Evolutionary conservation across 2,329 filamentous ascomycete genomes (phyloP).

Genomic region (Calycina herbarum): DNA sequence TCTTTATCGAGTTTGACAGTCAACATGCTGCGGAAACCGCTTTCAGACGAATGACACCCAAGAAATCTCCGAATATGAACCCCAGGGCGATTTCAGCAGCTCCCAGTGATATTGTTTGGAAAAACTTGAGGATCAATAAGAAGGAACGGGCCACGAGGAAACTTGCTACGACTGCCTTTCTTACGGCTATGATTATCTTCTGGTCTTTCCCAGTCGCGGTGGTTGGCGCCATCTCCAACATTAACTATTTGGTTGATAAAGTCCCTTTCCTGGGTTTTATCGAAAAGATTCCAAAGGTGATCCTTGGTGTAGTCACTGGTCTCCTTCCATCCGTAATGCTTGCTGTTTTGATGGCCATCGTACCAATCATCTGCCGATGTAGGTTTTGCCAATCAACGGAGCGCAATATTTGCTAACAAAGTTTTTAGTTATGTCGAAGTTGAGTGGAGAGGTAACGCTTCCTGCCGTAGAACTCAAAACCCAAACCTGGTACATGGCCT

Average conservation of each 20-base stretch:
- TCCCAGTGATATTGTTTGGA: conserved; percentile 85
- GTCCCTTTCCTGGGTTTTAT: conserved; percentile 75
- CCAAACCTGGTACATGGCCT: conserved; percentile 87
- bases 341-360: conserved; percentile 78
- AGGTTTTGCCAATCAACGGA: conserved; percentile 38
- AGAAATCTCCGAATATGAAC: conserved; percentile 76
- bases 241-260: conserved; percentile 62
- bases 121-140: conserved; percentile 78
- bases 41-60: conserved; percentile 80
- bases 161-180: conserved; percentile 65
- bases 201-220: conserved; percentile 75
- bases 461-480: conserved; percentile 82
- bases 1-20: conserved; percentile 85
- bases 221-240: conserved; percentile 83
- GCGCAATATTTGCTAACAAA: conserved; percentile 17
- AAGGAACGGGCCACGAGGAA: conserved; percentile 75
- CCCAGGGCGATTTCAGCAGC: conserved; percentile 79
- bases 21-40: conserved; percentile 83
- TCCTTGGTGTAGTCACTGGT: conserved; percentile 81
- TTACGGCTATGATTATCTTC: conserved; percentile 79
- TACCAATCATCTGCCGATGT: conserved; percentile 79
- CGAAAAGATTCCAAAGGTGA: conserved; percentile 61
- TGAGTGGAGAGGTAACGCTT: conserved; percentile 75
- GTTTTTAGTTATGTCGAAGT: conserved; percentile 67
- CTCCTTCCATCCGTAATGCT: conserved; percentile 78